These are phyloP conservation scores for Aspergillus bridgeri DNA, from an alignment of 495 filamentous ascomycete species.

Conservation along the genomic window DNA sequence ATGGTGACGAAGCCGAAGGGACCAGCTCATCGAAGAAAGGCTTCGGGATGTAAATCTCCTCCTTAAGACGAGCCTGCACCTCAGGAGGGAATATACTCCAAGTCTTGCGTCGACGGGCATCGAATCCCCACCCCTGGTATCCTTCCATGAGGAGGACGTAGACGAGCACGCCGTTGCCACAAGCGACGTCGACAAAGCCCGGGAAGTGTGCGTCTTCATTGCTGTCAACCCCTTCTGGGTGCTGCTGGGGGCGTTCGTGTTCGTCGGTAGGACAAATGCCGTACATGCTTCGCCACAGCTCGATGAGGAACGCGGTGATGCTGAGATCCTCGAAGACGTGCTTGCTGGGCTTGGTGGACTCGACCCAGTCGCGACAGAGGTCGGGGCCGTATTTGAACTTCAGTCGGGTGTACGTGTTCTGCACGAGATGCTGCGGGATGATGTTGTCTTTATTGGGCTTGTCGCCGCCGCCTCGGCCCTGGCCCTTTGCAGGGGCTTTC, in stretches of 20 bases:
- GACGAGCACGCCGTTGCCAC: conserved; percentile 92
- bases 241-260: conserved; percentile 14
- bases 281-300: conserved; percentile 90
- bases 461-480: conserved; percentile 24
- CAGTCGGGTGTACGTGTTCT: conserved; percentile 78
- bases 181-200: conserved; percentile 93
- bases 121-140: conserved; percentile 84
- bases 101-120: conserved; percentile 76
- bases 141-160: conserved; percentile 80
- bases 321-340: conserved; percentile 92
- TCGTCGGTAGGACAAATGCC: conserved; percentile 25
- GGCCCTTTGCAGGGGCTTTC: conserved; percentile 10
- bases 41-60: conserved; percentile 71
- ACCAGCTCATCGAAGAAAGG: conserved; percentile 38
- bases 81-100: conserved; percentile 69
- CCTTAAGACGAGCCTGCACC: conserved; percentile 55
- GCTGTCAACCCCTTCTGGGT: no score
- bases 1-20: background rate
- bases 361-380: conserved; percentile 71
- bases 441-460: conserved; percentile 64
- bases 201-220: conserved; percentile 58
- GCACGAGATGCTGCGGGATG: conserved; percentile 66
- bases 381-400: conserved; percentile 69
- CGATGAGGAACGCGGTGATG: conserved; percentile 92
- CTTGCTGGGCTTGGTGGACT: conserved; percentile 82